Conservation (phyloP, 805 yeast genomes). For the Ogataea degrootiae region DNA sequence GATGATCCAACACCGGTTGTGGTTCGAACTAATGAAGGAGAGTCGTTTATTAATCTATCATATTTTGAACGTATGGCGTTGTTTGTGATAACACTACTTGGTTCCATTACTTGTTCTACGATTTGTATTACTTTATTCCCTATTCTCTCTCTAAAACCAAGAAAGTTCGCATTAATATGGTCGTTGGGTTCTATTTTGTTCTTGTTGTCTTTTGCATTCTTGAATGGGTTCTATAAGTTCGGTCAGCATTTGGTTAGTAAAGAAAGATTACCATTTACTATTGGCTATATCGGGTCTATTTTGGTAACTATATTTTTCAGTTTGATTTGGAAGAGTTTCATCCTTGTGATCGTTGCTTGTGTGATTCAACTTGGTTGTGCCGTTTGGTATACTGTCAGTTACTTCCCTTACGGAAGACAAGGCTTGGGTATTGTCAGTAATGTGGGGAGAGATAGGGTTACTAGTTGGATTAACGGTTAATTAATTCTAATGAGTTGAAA, state of each 20-base stretch:
- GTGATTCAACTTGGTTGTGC: conserved; percentile 75
- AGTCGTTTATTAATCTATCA: conserved; percentile 46
- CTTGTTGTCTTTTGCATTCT: conserved; percentile 75
- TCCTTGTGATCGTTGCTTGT: conserved; percentile 68
- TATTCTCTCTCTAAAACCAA: conserved; percentile 73
- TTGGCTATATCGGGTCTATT: conserved; percentile 71
- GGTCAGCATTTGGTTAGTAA: conserved; percentile 59
- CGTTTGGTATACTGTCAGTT: conserved; percentile 76
- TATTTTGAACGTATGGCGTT: conserved; percentile 73
- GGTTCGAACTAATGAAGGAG: conserved; percentile 4
- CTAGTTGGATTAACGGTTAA: conserved; percentile 24
- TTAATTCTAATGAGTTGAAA: not conserved
- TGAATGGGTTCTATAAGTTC: conserved; percentile 82
- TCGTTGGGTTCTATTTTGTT: conserved; percentile 80
- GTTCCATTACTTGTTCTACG: conserved; percentile 69
- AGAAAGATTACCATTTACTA: conserved; percentile 70
- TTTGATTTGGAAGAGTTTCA: conserved; percentile 55
- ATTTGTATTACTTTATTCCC: conserved; percentile 78
- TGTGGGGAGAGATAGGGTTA: conserved; percentile 11
- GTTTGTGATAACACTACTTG: conserved; percentile 68
- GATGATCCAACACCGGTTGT: not conserved
- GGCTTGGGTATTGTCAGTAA: conserved; percentile 29
- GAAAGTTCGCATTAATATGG: conserved; percentile 83
- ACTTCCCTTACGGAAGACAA: conserved; percentile 80
- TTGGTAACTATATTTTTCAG: conserved; percentile 68